Percentiles rank a stretch among this genome's conserved stretches.
These are phyloP conservation scores for Didymella glomerata DNA, from an alignment of 2,329 filamentous ascomycete species.

Conservation along the genomic window DNA sequence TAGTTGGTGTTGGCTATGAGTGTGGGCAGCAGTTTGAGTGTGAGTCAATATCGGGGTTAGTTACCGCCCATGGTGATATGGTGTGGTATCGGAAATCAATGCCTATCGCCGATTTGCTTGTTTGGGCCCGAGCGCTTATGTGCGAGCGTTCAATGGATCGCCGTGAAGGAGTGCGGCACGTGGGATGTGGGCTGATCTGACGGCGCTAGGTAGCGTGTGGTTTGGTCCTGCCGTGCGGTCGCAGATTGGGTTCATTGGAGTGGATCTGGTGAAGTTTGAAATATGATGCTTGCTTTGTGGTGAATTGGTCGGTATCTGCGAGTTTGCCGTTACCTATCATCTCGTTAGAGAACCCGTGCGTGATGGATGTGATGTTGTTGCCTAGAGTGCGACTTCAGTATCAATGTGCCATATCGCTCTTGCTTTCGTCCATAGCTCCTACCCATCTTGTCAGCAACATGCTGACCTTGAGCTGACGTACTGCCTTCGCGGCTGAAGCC, in stretches of 20 bases:
- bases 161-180: conserved; percentile 12
- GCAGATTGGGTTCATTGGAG: conserved; percentile 13
- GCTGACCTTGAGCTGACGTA: not conserved
- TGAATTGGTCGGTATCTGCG: not conserved
- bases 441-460: not conserved
- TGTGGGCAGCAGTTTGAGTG: conserved; percentile 1
- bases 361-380: not conserved
- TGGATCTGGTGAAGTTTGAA: not conserved
- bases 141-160: conserved; percentile 13
- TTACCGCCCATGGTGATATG: not conserved
- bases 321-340: not conserved
- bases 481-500: conserved; percentile 1
- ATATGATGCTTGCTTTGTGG: not conserved
- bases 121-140: conserved; percentile 12
- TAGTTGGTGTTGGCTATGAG: not conserved
- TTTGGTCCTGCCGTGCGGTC: conserved; percentile 10
- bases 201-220: conserved; percentile 4
- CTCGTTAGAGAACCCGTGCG: not conserved
- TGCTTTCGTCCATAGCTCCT: not conserved
- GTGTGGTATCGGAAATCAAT: not conserved
- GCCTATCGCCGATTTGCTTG: not conserved
- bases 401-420: not conserved
- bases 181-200: conserved; percentile 8
- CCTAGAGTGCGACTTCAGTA: not conserved
- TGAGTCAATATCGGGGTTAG: not conserved